A percentile compares a stretch with the other conserved stretches of the same genome.
These are phyloP conservation scores for Diaporthe sp. DNA, from an alignment of 2,329 filamentous ascomycete species.

Conservation along the genomic window DNA sequence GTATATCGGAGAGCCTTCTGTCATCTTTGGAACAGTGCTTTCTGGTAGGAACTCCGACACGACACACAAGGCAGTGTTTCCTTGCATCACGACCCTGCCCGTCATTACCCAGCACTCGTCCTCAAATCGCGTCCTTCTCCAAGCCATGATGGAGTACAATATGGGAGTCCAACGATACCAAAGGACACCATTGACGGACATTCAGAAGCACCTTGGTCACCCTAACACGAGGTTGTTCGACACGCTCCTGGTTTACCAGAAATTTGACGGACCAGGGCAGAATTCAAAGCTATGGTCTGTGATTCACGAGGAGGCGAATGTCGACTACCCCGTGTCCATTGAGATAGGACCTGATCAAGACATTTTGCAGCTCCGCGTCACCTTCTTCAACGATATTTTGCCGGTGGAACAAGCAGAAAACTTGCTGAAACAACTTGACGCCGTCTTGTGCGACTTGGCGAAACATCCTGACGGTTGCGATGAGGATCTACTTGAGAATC, in stretches of 20 bases:
- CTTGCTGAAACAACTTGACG: conserved; percentile 78
- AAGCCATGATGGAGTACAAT: conserved; percentile 74
- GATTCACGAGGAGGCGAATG: conserved; percentile 72
- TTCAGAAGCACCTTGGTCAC: conserved; percentile 78
- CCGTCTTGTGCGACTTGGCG: conserved; percentile 69
- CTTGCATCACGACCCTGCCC: conserved; percentile 85
- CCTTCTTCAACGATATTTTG: conserved; percentile 71
- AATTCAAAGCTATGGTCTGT: conserved; percentile 64
- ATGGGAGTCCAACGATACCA: conserved; percentile 75
- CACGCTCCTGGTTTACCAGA: conserved; percentile 87
- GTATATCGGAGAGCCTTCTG: conserved; percentile 78
- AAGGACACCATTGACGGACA: conserved; percentile 74
- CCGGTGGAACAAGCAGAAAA: conserved; percentile 74
- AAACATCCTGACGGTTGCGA: conserved; percentile 55
- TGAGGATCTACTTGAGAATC: conserved; percentile 47
- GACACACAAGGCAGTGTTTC: conserved; percentile 73
- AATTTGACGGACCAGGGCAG: conserved; percentile 49
- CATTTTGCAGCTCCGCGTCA: conserved; percentile 71
- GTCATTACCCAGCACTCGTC: conserved; percentile 67
- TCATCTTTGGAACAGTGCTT: conserved; percentile 84
- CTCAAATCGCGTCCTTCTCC: conserved; percentile 67
- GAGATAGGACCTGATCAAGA: conserved; percentile 74
- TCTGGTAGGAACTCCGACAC: conserved; percentile 76
- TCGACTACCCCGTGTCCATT: conserved; percentile 84
- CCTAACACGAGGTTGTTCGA: conserved; percentile 79